Base-by-base conservation (phyloP, 495 filamentous ascomycete genomes). In the Penicillium manginii region DNA sequence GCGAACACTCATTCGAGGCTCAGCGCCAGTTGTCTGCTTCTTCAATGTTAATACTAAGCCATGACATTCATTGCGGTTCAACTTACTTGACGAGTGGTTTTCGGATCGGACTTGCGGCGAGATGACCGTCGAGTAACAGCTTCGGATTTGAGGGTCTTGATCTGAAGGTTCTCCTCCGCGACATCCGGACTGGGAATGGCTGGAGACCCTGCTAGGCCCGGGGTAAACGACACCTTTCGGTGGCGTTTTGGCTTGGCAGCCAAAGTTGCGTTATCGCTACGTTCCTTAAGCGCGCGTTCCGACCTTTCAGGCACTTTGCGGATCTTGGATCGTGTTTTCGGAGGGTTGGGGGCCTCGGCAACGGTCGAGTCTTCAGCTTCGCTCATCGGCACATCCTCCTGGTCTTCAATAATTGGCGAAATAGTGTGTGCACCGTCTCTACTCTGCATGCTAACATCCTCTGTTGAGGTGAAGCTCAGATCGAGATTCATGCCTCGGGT, bases 401-500 rank as follows among this genome's bases (percentile, higher is more conserved):
- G 61, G 57, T 86, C 84, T 50, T 84, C 76, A 43, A 81, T 74
- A 42, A 83, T 82, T 42, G 78, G 80, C 10, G 78, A 78, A 33
- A 74, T 77, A n/a, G 69, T 72, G 31, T 76, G 69, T n/a, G 73
- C 68, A 17, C 69, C 64, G 11, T 75, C 69, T 18, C 75, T 68
- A 50, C 43, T 73, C 55, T 68, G 71, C 58, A 62, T 73, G 49
- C 52, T 68, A 31, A 47, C 60, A 17, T 81, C 76, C n/a, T 83
- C 75, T 26, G 78, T 73, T 22, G 79, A 71, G 55, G 83, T 76
- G 51, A 82, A 77, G 59, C 87, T 77, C 35, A 86, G 75, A 69
- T 86, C 87, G 8, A 92, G 80, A 23, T 79, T 79, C 69, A 97
- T 77, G 1, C 91, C 88, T 77, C 85, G 86, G 72, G 85, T 88